phyloP scores from a whole-genome alignment of 177 flowering plant species.

The Vitis hybrid region DNA sequence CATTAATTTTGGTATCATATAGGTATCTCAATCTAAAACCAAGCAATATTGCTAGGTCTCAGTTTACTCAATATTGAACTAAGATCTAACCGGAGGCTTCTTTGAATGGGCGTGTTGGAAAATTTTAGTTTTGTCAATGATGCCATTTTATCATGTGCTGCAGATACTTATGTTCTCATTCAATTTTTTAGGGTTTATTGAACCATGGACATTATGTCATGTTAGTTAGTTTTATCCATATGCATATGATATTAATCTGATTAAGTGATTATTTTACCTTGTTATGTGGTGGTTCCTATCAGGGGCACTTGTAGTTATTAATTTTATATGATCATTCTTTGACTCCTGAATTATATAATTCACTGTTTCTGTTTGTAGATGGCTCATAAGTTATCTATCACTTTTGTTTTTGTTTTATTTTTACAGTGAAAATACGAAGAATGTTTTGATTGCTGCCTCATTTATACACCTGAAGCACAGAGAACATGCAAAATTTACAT shows the following conservation, averaged over 20 bases:
- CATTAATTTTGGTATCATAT: no score
- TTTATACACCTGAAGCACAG: constrained; percentile 73
- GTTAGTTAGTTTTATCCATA: not conserved
- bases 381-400: not conserved
- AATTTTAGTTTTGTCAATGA: no score
- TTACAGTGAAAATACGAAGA: constrained; percentile 80
- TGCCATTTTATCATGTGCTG: no score
- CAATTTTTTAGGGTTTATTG: not conserved
- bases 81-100: no score
- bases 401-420: constrained; percentile 1
- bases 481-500: constrained; percentile 63
- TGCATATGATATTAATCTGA: not conserved
- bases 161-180: no score
- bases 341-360: not conserved
- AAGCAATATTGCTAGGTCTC: no score
- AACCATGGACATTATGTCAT: not conserved
- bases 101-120: no score
- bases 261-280: not conserved
- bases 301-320: not conserved
- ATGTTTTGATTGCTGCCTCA: constrained; percentile 73
- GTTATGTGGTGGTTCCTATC: not conserved
- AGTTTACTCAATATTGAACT: no score
- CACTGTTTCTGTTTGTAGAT: not conserved
- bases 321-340: not conserved
- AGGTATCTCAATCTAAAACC: no score